Evolutionary conservation across 257 asterid genomes (phyloP), one percentile per base, ranked within the genome.

Genomic region (Nemophila menziesii): DNA sequence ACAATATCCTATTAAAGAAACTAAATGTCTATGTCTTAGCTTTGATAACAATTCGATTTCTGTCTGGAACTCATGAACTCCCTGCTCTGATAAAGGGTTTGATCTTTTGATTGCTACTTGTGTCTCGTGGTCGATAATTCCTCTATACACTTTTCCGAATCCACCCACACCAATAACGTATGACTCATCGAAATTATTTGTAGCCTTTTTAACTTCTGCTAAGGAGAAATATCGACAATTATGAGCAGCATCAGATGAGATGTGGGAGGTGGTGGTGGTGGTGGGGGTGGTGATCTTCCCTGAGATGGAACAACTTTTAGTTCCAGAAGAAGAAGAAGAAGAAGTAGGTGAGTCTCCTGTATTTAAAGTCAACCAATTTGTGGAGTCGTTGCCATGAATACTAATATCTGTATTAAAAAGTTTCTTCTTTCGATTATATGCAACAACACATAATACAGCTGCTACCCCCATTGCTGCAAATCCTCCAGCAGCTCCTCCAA

Each of bases 131-230:
- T 86, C 94, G 11, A 86, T 49, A 1, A 74, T 67, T 0, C 96
- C 94, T 48, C 77, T 86, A 55, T 86, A 86, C 23, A 86, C 96
- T 43, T 86, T 82, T 0, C 96, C 96, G 21, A 86, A 86, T 0
- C 96, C 96, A 8, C 96, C 96, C 0, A 82, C 94, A 1, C 96
- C 94, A n/a, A 86, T 82, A 0, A 82, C 94, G n/a, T 82, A 34
- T 0, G 94, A 86, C 47, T 86, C 96, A 8, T 82, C 84, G 11
- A 82, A 86, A 44, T 79, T 82, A 63, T 82, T 82, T 14, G 94
- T 82, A 4, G 90, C 94, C 10, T 39, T 65, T 42, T 66, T 66
- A 27, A 89, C 84, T 50, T 89, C 98, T 0, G 82, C 51, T 19
- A 89, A 43, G 20, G 75, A 79, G 68, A 86, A 86, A 56, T 82